Evolutionary conservation across 2,329 filamentous ascomycete genomes (phyloP).

Genomic region (Apiospora saccharicola): DNA sequence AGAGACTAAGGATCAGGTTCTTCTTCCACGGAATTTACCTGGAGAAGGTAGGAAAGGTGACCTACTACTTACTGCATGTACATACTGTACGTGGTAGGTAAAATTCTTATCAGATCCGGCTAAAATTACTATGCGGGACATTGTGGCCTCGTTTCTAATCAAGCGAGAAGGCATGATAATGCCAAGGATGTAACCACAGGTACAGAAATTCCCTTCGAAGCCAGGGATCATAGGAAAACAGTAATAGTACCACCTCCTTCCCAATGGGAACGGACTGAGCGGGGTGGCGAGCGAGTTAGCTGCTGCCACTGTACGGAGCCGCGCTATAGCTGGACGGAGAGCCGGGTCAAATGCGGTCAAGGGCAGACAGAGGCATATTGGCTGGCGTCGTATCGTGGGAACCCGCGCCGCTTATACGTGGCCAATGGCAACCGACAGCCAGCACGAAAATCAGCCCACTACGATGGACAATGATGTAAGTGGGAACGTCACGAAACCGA

Average conservation of each 20-base stretch:
- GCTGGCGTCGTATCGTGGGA: background rate
- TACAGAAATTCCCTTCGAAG: background rate
- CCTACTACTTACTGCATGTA: no score
- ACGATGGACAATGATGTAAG: background rate
- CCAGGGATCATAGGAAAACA: background rate
- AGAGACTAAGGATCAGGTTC: conserved; percentile 8
- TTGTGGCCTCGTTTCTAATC: background rate
- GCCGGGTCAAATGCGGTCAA: conserved; percentile 7
- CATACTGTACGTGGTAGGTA: background rate
- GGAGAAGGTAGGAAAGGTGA: background rate
- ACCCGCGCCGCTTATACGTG: background rate
- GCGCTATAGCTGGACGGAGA: background rate
- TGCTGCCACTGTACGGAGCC: conserved; percentile 5
- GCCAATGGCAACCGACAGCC: background rate
- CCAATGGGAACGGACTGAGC: background rate
- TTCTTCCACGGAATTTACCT: conserved; percentile 11
- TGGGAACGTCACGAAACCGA: conserved; percentile 18
- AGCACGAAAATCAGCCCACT: background rate
- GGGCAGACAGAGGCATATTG: background rate
- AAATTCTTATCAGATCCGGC: background rate
- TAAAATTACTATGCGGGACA: background rate
- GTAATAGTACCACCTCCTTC: background rate
- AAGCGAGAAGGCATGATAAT: background rate
- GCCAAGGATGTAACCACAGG: background rate
- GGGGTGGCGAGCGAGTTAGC: background rate